phyloP scores from a whole-genome alignment of 2,329 filamentous ascomycete genomes.

The Dothiorella sarmentorum region DNA sequence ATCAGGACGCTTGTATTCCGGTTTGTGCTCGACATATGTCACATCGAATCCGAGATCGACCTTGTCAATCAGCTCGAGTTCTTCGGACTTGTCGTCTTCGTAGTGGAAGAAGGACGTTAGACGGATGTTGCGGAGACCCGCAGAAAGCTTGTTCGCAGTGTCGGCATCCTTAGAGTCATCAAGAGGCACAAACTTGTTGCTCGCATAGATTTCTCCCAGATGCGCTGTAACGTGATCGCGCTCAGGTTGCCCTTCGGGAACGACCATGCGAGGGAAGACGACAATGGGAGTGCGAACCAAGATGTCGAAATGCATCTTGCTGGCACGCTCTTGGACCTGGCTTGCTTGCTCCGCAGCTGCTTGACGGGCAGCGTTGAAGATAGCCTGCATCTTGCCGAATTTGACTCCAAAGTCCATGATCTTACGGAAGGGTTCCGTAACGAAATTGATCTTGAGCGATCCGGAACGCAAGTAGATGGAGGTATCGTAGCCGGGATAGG shows the following conservation, averaged over 20 bases:
- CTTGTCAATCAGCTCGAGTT: conserved; percentile 94
- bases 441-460: conserved; percentile 93
- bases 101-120: conserved; percentile 90
- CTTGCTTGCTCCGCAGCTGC: conserved; percentile 91
- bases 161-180: conserved; percentile 71
- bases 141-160: conserved; percentile 82
- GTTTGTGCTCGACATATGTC: conserved; percentile 82
- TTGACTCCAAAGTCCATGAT: conserved; percentile 98
- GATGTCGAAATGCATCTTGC: conserved; percentile 90
- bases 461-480: conserved; percentile 87
- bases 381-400: conserved; percentile 98
- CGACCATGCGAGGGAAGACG: conserved; percentile 79
- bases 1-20: conserved; percentile 76
- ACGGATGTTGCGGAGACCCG: conserved; percentile 87
- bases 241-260: conserved; percentile 60
- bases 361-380: conserved; percentile 95
- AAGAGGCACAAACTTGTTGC: conserved; percentile 84
- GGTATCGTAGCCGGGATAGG: conserved; percentile 92
- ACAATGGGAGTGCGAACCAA: conserved; percentile 93
- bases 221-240: conserved; percentile 88
- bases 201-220: conserved; percentile 93
- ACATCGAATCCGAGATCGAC: conserved; percentile 92
- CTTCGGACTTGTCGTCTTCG: conserved; percentile 66
- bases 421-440: conserved; percentile 95
- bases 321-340: conserved; percentile 85